phyloP scores from a whole-genome alignment of 2,329 filamentous ascomycete genomes.

The Talaromyces sp. region DNA sequence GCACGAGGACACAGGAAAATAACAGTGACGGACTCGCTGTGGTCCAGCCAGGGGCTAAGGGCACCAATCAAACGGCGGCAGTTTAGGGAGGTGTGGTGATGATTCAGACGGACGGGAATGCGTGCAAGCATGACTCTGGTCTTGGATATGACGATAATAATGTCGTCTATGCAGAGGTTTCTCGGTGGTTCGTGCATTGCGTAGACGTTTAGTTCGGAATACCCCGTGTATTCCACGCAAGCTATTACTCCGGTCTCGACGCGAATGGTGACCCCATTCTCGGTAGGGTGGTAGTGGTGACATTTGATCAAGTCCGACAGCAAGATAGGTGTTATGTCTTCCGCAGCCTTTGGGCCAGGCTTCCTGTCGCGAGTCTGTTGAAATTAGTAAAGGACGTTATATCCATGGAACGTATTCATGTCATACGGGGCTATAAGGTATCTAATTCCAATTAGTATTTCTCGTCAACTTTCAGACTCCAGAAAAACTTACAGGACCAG shows the following conservation, averaged over 20 bases:
- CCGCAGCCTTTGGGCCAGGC: background rate
- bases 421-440: background rate
- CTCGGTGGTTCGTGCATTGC: background rate
- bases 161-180: background rate
- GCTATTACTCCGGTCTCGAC: background rate
- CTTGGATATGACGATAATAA: background rate
- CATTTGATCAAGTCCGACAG: background rate
- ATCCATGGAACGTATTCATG: background rate
- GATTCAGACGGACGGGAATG: background rate
- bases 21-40: background rate
- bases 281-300: background rate
- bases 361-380: background rate
- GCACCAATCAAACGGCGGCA: background rate
- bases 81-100: background rate
- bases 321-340: background rate
- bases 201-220: background rate
- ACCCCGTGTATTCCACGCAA: background rate
- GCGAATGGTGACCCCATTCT: background rate
- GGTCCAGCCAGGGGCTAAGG: background rate
- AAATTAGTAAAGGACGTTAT: background rate
- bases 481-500: background rate
- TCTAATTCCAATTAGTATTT: background rate
- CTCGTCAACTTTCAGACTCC: background rate
- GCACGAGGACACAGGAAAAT: background rate
- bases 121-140: background rate